Base-by-base conservation (phyloP, 768 basidiomycete genomes). In the Agaricus sinodeliciosus region DNA sequence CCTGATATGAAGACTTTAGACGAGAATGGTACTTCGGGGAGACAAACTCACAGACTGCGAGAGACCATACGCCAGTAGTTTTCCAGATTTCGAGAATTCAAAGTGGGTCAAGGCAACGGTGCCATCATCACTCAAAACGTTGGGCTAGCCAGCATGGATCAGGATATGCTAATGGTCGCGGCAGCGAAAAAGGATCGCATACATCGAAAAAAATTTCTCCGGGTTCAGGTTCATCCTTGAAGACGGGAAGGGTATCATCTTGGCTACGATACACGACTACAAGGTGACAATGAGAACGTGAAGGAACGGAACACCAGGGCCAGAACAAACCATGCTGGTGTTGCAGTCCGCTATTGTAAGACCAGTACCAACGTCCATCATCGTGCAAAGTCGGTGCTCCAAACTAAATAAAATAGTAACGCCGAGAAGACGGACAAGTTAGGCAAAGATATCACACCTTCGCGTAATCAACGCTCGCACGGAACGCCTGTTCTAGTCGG, bases 131-230 rank as follows among this genome's bases (percentile, higher is more conserved):
- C 82, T 77, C 16, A 93, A 70, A 19, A 85, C 62, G 65, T 92
- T 93, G 7, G 85, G 78, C 84, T 86, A 54, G 18, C n/a, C 27
- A 51, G n/a, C 19, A 16, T 31, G 28, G 42, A 26, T 55, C 25
- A 49, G 36, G 47, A 49, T 59, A 59, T 47, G 34, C 22, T 19
- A 26, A 18, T 22, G 40, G 41, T 42, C 41, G 50, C 9, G 27
- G 3, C 8, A 31, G 11, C 4, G 48, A 16, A 26, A 46, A 54
- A 39, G 27, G 48, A 79, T 4, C 31, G 31, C 31, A 53, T 59
- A 85, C 84, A 65, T 93, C 87, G 60, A 92, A 91, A 67, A 87
- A 92, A 3, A 90, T 72, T 63, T 90, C 87, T 26, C 81, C 81
- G 12, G 72, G 77, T 15, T 68, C 62, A 31, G 48, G 62, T 15